Percentiles rank a stretch among this genome's conserved stretches.
These are phyloP conservation scores for Russula sp. DNA, from an alignment of 768 basidiomycete genomes.

Conservation along the genomic window DNA sequence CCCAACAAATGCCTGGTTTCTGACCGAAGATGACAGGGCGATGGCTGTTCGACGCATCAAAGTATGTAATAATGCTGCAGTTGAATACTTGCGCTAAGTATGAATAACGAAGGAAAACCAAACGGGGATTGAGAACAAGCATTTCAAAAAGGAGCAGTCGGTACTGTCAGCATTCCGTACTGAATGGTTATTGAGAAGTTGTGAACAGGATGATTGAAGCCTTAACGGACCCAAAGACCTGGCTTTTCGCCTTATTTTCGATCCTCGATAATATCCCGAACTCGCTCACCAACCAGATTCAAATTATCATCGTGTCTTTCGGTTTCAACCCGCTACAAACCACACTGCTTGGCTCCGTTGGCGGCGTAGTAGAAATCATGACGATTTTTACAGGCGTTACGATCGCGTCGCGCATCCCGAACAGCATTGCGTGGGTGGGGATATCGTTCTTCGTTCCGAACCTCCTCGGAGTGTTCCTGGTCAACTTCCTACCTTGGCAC, in stretches of 20 bases:
- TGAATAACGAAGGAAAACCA: conserved; percentile 54
- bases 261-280: conserved; percentile 62
- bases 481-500: conserved; percentile 62
- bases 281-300: conserved; percentile 61
- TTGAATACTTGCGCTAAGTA: not conserved
- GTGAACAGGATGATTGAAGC: conserved; percentile 61
- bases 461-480: conserved; percentile 56
- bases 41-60: conserved; percentile 65
- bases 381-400: conserved; percentile 67
- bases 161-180: conserved; percentile 33
- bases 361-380: conserved; percentile 61
- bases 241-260: conserved; percentile 70
- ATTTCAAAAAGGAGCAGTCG: conserved; percentile 76
- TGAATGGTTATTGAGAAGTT: not conserved
- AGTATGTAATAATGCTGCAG: conserved; percentile 37
- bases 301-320: conserved; percentile 62
- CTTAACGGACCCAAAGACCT: conserved; percentile 65
- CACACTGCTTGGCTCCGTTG: conserved; percentile 65
- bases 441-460: conserved; percentile 63
- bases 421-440: conserved; percentile 62
- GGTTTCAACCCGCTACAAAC: conserved; percentile 65
- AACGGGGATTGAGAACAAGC: conserved; percentile 80
- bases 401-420: conserved; percentile 52
- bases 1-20: conserved; percentile 71
- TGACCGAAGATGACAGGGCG: conserved; percentile 59